phyloP scores from a whole-genome alignment of 768 basidiomycete genomes.

The Clitopilus hobsonii region DNA sequence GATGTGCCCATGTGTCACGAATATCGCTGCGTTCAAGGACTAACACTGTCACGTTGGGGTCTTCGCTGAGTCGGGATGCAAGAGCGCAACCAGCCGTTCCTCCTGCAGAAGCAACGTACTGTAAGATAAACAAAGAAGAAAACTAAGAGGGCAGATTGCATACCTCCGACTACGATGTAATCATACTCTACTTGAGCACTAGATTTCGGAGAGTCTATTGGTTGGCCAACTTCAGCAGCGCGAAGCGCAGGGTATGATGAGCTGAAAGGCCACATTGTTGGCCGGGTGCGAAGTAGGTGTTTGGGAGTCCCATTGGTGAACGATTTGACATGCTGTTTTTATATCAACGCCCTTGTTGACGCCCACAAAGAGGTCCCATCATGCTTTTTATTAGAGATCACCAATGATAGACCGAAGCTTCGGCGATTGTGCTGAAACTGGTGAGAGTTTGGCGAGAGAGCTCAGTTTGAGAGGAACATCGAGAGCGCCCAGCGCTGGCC shows the following conservation, averaged over 20 bases:
- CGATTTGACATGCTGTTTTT: too few species aligned
- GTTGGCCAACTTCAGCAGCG: background rate
- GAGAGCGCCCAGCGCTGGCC: too few species aligned
- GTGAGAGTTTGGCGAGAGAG: too few species aligned
- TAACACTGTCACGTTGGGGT: slow-evolving; percentile 21
- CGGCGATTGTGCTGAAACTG: too few species aligned
- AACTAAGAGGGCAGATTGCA: background rate
- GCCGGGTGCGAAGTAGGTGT: background rate
- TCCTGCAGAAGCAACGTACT: slow-evolving; percentile 12
- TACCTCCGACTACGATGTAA: slow-evolving; percentile 11
- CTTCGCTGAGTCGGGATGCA: slow-evolving; percentile 30
- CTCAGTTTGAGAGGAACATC: too few species aligned
- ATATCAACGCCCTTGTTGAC: too few species aligned
- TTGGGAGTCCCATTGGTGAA: too few species aligned
- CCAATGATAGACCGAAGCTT: too few species aligned
- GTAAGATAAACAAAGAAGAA: background rate
- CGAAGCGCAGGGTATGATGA: background rate
- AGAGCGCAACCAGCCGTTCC: slow-evolving; percentile 36
- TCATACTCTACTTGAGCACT: slow-evolving; percentile 6
- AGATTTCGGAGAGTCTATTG: background rate
- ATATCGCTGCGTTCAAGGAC: slow-evolving; percentile 30
- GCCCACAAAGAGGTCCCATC: too few species aligned
- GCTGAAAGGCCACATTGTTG: background rate
- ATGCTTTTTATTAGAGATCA: too few species aligned
- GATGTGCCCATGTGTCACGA: slow-evolving; percentile 22